A percentile compares a stretch with the other conserved stretches of the same genome.
Evolutionary conservation across 2,329 filamentous ascomycete species (phyloP).

Genomic region (Fusarium metavorans): DNA sequence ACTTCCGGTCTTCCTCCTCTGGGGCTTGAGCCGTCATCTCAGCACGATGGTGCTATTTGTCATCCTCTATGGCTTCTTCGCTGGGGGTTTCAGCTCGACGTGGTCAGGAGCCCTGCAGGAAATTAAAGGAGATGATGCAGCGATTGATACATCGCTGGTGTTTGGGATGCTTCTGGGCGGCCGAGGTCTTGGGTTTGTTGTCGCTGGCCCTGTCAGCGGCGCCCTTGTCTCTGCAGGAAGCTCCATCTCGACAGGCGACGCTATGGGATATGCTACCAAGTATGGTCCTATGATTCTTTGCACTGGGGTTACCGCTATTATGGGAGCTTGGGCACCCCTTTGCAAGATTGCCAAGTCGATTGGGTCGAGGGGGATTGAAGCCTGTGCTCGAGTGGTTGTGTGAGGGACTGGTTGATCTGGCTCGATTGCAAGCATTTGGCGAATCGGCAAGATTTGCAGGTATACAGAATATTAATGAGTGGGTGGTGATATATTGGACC

Average conservation of each 20-base stretch:
- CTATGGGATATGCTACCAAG: slow-evolving; percentile 47
- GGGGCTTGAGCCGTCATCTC: slow-evolving; percentile 66
- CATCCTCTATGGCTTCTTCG: slow-evolving; percentile 72
- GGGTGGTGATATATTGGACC: not conserved
- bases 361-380: slow-evolving; percentile 1
- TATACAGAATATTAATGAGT: not conserved
- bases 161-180: slow-evolving; percentile 49
- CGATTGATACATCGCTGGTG: slow-evolving; percentile 44
- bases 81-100: slow-evolving; percentile 70
- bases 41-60: slow-evolving; percentile 69
- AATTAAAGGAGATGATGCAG: slow-evolving; percentile 44
- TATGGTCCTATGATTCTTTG: slow-evolving; percentile 51
- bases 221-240: slow-evolving; percentile 43
- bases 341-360: slow-evolving; percentile 54
- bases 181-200: slow-evolving; percentile 45
- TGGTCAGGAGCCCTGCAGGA: slow-evolving; percentile 67
- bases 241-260: slow-evolving; percentile 38
- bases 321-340: slow-evolving; percentile 48
- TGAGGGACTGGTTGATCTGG: slow-evolving; percentile 59
- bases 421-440: too few species aligned
- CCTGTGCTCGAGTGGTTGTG: slow-evolving; percentile 30
- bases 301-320: slow-evolving; percentile 46
- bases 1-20: slow-evolving; percentile 68
- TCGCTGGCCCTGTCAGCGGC: slow-evolving; percentile 46
- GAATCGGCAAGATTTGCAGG: not conserved